phyloP scores from a whole-genome alignment of 2,329 filamentous ascomycete genomes.

The Cryphonectria nitschkei region DNA sequence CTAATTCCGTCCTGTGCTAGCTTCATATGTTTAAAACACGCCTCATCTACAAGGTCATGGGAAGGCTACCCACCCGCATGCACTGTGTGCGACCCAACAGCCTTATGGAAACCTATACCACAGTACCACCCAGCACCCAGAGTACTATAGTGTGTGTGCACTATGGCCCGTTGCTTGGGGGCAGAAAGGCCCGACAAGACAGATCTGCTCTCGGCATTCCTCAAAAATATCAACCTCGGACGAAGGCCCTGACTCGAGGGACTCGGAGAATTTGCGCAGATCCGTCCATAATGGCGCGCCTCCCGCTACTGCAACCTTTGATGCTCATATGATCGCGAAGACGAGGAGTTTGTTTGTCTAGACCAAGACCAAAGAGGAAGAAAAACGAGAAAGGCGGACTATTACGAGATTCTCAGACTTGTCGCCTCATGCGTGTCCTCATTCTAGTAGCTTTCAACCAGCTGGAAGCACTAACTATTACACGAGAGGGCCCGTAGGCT shows the following conservation, averaged over 20 bases:
- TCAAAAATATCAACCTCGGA: background rate
- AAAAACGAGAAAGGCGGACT: background rate
- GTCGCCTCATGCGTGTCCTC: background rate
- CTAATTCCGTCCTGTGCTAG: conserved; percentile 8
- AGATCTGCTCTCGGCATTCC: background rate
- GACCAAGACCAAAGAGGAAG: background rate
- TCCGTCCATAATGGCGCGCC: background rate
- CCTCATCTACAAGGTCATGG: conserved; percentile 18
- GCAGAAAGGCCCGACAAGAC: background rate
- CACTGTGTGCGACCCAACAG: conserved; percentile 26
- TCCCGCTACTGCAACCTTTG: background rate
- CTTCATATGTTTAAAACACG: conserved; percentile 26
- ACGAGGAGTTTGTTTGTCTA: background rate
- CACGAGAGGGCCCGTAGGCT: background rate
- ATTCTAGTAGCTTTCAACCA: background rate
- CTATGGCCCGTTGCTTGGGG: background rate
- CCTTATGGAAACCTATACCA: background rate
- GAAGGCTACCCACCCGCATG: conserved; percentile 14
- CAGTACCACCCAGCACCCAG: background rate
- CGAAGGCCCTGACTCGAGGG: conserved; percentile 1
- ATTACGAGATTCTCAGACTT: background rate
- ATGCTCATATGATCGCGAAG: background rate
- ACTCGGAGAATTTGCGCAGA: conserved; percentile 17
- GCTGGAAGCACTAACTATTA: background rate
- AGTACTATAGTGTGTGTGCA: background rate